These are phyloP conservation scores for Nigrospora sphaerica DNA, from an alignment of 2,329 filamentous ascomycete genomes.

Conservation along the genomic window DNA sequence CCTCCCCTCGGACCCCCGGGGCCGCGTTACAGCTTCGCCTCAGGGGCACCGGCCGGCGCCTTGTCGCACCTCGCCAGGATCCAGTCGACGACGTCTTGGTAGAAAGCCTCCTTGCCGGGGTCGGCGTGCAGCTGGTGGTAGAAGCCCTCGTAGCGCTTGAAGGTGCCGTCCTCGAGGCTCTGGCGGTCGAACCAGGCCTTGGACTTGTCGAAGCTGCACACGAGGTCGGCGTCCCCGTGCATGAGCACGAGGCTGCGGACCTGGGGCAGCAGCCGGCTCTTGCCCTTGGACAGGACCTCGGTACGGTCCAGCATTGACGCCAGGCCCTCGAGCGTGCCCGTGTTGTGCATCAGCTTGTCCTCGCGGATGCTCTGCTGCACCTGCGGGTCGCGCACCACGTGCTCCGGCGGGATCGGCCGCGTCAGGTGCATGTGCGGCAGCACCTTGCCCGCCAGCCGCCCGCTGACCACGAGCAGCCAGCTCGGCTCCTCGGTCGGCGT, in stretches of 20 bases:
- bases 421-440: constrained; percentile 62
- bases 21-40: neutral
- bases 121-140: constrained; percentile 71
- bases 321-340: constrained; percentile 77
- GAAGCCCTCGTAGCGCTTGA: constrained; percentile 68
- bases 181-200: constrained; percentile 55
- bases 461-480: constrained; percentile 54
- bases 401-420: constrained; percentile 55
- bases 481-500: constrained; percentile 58
- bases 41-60: neutral
- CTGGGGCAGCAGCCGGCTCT: constrained; percentile 40
- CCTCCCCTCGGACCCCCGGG: no score
- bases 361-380: constrained; percentile 53
- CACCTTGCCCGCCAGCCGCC: constrained; percentile 60
- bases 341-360: constrained; percentile 73
- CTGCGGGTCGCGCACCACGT: constrained; percentile 60
- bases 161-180: constrained; percentile 58
- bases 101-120: constrained; percentile 43
- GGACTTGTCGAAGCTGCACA: constrained; percentile 59
- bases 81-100: constrained; percentile 58
- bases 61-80: constrained; percentile 41
- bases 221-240: constrained; percentile 70
- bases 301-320: constrained; percentile 72
- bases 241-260: constrained; percentile 62
- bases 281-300: constrained; percentile 48